Evolutionary conservation across 2,329 filamentous ascomycete species (phyloP).

Genomic region (Phaeophleospora eucalypticola): DNA sequence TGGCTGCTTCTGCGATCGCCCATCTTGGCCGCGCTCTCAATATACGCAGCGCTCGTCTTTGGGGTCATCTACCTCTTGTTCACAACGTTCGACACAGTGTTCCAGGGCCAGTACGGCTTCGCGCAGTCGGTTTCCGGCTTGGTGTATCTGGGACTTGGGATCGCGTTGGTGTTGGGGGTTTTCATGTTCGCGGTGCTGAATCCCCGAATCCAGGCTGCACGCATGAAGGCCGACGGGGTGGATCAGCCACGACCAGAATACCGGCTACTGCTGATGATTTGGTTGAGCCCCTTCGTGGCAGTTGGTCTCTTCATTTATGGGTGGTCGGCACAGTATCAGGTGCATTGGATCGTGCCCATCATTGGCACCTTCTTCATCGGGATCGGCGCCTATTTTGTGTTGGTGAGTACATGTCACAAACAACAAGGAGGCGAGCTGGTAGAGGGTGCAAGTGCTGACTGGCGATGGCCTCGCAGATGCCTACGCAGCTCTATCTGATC

Average conservation of each 20-base stretch:
- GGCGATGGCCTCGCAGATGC: not conserved
- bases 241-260: constrained; percentile 32
- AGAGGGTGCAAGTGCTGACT: not conserved
- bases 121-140: constrained; percentile 19
- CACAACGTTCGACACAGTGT: constrained; percentile 23
- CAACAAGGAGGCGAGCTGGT: no score
- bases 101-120: constrained; percentile 23
- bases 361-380: constrained; percentile 19
- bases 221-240: not conserved
- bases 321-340: constrained; percentile 19
- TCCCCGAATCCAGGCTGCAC: constrained; percentile 17
- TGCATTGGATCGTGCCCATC: constrained; percentile 27
- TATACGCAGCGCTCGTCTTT: constrained; percentile 25
- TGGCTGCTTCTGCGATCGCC: constrained; percentile 27
- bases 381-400: constrained; percentile 21
- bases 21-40: constrained; percentile 21
- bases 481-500: constrained; percentile 37
- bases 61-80: constrained; percentile 27
- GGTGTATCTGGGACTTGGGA: constrained; percentile 25
- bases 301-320: constrained; percentile 27
- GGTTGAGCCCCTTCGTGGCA: constrained; percentile 31
- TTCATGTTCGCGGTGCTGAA: constrained; percentile 23
- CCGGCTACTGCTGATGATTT: constrained; percentile 48
- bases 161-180: constrained; percentile 52
- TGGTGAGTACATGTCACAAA: not conserved